phyloP scores from a whole-genome alignment of 805 yeast genomes.

The Clavispora fructus region DNA sequence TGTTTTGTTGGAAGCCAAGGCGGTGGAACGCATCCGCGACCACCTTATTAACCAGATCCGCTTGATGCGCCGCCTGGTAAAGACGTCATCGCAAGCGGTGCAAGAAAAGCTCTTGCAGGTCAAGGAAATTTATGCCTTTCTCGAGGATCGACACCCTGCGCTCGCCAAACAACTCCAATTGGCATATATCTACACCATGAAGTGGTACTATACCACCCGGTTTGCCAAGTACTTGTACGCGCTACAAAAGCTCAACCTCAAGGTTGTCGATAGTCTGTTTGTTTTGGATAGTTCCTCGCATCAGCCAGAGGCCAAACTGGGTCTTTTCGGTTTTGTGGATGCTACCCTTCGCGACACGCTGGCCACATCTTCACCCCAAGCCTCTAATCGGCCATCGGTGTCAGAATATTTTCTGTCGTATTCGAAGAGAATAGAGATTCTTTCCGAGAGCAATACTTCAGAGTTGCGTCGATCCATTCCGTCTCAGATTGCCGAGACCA shows the following conservation, averaged over 20 bases:
- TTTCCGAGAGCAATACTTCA: constrained; percentile 36
- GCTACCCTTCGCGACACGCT: neutral
- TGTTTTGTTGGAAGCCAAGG: constrained; percentile 51
- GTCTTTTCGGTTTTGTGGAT: constrained; percentile 10
- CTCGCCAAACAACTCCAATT: constrained; percentile 67
- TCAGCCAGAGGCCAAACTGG: constrained; percentile 10
- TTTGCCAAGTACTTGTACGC: constrained; percentile 75
- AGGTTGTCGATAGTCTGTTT: constrained; percentile 49
- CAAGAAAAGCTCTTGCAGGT: constrained; percentile 63
- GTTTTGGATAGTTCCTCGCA: constrained; percentile 46
- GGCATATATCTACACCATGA: constrained; percentile 85
- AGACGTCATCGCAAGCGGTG: constrained; percentile 65
- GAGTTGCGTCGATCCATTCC: constrained; percentile 38
- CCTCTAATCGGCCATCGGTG: constrained; percentile 12
- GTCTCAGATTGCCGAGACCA: constrained; percentile 80
- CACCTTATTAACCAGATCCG: constrained; percentile 62
- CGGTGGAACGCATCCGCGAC: constrained; percentile 73
- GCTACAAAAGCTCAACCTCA: constrained; percentile 56
- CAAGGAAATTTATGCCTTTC: constrained; percentile 56
- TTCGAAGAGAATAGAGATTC: constrained; percentile 55
- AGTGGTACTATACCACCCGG: constrained; percentile 83
- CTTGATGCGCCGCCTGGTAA: constrained; percentile 49
- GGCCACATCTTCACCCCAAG: neutral
- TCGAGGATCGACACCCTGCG: constrained; percentile 49
- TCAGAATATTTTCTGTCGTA: constrained; percentile 51